Conservation (phyloP, 2,329 filamentous ascomycete genomes). For the Penicillium sp. region DNA sequence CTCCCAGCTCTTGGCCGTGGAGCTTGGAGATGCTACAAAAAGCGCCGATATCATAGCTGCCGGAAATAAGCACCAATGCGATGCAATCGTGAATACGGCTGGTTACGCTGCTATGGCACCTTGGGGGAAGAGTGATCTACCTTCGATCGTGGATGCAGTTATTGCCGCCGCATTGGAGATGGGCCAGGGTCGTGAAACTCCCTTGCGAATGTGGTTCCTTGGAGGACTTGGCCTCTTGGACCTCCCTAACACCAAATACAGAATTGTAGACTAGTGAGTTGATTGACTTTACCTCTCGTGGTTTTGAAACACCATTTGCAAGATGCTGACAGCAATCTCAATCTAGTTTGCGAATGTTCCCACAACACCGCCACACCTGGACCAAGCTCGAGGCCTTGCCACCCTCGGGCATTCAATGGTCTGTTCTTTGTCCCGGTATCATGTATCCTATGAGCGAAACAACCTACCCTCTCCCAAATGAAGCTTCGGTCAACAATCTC, state of each 20-base stretch:
- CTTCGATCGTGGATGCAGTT: slow-evolving; percentile 23
- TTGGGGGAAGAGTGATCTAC: slow-evolving; percentile 14
- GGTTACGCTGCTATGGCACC: slow-evolving; percentile 19
- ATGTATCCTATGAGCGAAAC: slow-evolving; percentile 18
- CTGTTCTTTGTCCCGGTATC: slow-evolving; percentile 22
- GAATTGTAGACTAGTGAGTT: slow-evolving; percentile 22
- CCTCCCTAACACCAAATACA: slow-evolving; percentile 16
- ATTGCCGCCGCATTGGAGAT: slow-evolving; percentile 20
- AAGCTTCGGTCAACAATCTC: slow-evolving; percentile 20
- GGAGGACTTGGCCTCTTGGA: slow-evolving; percentile 23
- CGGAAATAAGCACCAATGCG: slow-evolving; percentile 21
- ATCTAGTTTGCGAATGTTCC: slow-evolving; percentile 20
- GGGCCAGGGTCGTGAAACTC: slow-evolving; percentile 15
- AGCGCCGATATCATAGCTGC: slow-evolving; percentile 21
- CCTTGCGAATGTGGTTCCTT: slow-evolving; percentile 25
- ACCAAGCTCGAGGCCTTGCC: slow-evolving; percentile 18
- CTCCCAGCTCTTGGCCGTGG: not conserved
- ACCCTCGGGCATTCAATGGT: slow-evolving; percentile 19
- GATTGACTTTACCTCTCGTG: not conserved
- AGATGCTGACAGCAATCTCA: not conserved
- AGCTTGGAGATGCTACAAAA: slow-evolving; percentile 7
- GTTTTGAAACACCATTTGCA: not conserved
- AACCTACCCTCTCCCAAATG: slow-evolving; percentile 15
- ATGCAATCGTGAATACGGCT: slow-evolving; percentile 28
- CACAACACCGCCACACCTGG: slow-evolving; percentile 21